These are phyloP conservation scores for Fusarium sp. DNA, from an alignment of 2,329 filamentous ascomycete species.

Conservation along the genomic window DNA sequence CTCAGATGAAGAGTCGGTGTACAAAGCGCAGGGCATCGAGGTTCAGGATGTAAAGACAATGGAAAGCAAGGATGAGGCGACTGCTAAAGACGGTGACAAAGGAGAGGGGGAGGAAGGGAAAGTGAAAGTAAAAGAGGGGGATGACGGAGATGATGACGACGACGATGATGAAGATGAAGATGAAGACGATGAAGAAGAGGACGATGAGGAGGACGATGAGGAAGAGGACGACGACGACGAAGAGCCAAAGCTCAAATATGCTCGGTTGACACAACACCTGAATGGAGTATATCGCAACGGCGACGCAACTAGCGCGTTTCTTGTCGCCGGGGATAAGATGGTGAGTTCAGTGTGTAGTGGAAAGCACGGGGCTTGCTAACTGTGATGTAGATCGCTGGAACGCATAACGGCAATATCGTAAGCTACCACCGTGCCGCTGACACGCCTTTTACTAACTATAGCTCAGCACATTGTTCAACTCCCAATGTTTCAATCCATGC, in stretches of 20 bases:
- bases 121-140: constrained; percentile 44
- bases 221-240: constrained; percentile 77
- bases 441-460: constrained; percentile 45
- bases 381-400: constrained; percentile 80
- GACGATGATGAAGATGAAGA: constrained; percentile 62
- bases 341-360: constrained; percentile 61
- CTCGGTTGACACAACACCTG: constrained; percentile 84
- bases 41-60: constrained; percentile 25
- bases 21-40: neutral
- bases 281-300: constrained; percentile 90
- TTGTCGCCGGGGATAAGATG: constrained; percentile 97
- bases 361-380: constrained; percentile 26
- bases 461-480: constrained; percentile 85
- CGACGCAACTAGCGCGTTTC: constrained; percentile 91
- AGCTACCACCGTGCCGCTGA: constrained; percentile 53
- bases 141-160: constrained; percentile 46
- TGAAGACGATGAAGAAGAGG: constrained; percentile 74
- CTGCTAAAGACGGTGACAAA: constrained; percentile 25
- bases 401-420: constrained; percentile 96
- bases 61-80: constrained; percentile 21
- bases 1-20: constrained; percentile 52
- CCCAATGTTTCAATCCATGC: constrained; percentile 82
- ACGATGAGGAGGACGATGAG: constrained; percentile 71
- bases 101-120: constrained; percentile 39
- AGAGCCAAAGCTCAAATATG: constrained; percentile 94